These are phyloP conservation scores for Stagonosporopsis vannaccii DNA, from an alignment of 2,329 filamentous ascomycete genomes.

Conservation along the genomic window DNA sequence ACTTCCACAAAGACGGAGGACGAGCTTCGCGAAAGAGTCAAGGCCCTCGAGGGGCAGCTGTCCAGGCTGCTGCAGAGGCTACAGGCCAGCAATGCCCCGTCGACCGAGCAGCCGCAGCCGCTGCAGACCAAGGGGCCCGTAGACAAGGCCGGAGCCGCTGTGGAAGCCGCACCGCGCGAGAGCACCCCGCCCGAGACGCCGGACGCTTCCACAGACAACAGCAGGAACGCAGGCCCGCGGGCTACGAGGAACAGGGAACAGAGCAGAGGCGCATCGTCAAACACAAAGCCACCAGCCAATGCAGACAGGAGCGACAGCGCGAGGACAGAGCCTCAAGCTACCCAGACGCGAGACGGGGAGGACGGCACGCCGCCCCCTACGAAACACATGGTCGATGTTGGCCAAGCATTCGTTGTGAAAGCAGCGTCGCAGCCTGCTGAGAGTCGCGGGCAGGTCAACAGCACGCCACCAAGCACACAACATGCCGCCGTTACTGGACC, in stretches of 20 bases:
- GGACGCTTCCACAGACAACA: background rate
- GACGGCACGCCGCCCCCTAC: too few relatives aligned
- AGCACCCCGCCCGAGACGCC: too few relatives aligned
- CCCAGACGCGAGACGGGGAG: too few relatives aligned
- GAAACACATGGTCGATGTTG: background rate
- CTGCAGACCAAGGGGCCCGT: background rate
- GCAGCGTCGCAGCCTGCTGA: background rate
- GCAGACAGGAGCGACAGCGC: too few relatives aligned
- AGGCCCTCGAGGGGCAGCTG: constrained; percentile 6
- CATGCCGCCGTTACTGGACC: too few relatives aligned
- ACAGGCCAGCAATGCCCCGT: background rate
- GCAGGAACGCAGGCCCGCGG: background rate
- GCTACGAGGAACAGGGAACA: too few relatives aligned
- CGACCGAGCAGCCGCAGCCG: background rate
- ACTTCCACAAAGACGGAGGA: background rate
- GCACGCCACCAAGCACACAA: too few relatives aligned
- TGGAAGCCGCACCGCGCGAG: too few relatives aligned
- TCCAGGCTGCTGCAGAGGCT: constrained; percentile 3
- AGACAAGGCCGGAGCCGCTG: too few relatives aligned
- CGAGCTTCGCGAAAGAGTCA: constrained; percentile 3
- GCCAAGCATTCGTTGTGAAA: background rate
- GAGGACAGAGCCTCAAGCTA: too few relatives aligned
- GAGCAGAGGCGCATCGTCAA: too few relatives aligned
- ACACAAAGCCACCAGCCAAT: too few relatives aligned
- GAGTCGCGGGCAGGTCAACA: background rate